phyloP scores from a whole-genome alignment of 2,329 filamentous ascomycete species.

The Ceratocystis eucalypticola region DNA sequence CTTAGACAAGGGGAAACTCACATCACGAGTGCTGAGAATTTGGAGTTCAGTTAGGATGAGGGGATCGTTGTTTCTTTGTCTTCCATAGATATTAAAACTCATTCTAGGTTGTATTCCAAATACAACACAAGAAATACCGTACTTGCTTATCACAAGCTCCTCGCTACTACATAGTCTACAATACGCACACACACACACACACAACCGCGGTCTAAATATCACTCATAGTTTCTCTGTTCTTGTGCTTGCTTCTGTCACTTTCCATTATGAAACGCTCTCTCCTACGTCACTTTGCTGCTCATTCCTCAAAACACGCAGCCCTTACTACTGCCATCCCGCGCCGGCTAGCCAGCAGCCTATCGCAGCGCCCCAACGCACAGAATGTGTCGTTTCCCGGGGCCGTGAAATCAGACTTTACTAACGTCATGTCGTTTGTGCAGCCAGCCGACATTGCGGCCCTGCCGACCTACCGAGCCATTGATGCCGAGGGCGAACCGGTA shows the following conservation, averaged over 20 bases:
- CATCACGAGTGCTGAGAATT: not conserved
- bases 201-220: too few relatives aligned
- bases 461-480: slow-evolving; percentile 81
- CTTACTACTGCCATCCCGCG: not conserved
- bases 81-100: too few relatives aligned
- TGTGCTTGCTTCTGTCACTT: too few relatives aligned
- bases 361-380: slow-evolving; percentile 42
- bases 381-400: slow-evolving; percentile 79
- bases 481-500: slow-evolving; percentile 74
- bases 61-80: not conserved
- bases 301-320: not conserved
- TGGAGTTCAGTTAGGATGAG: not conserved
- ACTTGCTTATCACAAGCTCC: too few relatives aligned
- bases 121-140: too few relatives aligned
- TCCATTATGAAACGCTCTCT: slow-evolving; percentile 1
- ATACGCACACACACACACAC: too few relatives aligned
- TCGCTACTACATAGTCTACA: too few relatives aligned
- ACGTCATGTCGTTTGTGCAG: slow-evolving; percentile 60
- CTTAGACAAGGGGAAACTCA: not conserved
- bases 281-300: not conserved
- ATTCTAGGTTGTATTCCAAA: too few relatives aligned
- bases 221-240: too few relatives aligned
- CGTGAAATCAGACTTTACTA: slow-evolving; percentile 84
- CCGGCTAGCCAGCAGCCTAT: slow-evolving; percentile 33
- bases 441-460: slow-evolving; percentile 62